These are phyloP conservation scores for Hysterangium stoloniferum DNA, from an alignment of 768 basidiomycete species.

Conservation along the genomic window DNA sequence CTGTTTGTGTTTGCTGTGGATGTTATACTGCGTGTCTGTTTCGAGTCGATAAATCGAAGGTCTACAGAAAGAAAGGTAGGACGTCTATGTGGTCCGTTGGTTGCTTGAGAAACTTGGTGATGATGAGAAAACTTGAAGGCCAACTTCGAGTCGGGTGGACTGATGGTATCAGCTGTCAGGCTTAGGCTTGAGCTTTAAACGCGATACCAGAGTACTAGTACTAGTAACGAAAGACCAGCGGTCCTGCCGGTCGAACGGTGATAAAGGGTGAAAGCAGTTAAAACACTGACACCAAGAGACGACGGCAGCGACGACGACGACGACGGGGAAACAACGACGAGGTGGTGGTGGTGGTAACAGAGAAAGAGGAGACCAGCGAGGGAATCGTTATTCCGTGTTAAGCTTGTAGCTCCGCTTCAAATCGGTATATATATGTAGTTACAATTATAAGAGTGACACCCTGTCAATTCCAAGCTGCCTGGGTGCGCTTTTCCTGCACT, in stretches of 20 bases:
- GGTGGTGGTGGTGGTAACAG: conserved; percentile 8
- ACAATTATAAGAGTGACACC: no score
- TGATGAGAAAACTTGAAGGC: background rate
- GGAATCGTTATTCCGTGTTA: background rate
- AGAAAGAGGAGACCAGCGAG: background rate
- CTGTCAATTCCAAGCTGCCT: no score
- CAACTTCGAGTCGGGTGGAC: conserved; percentile 12
- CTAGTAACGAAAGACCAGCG: conserved; percentile 12
- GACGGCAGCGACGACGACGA: no score
- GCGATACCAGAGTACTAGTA: background rate
- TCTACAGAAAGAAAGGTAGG: conserved; percentile 11
- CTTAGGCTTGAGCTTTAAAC: background rate
- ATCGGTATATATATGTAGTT: no score
- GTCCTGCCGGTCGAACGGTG: conserved; percentile 11
- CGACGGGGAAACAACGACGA: no score
- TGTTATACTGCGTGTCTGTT: no score
- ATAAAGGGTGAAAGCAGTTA: background rate
- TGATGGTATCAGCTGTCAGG: background rate
- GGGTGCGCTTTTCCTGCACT: no score
- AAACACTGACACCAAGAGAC: conserved; percentile 5
- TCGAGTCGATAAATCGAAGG: background rate
- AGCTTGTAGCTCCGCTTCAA: background rate
- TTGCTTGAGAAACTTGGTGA: background rate
- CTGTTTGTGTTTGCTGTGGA: no score
- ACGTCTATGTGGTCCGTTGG: conserved; percentile 5